These are phyloP conservation scores for Aphanomyces cochlioides DNA, from an alignment of 352 stramenopile genomes.

Conservation along the genomic window DNA sequence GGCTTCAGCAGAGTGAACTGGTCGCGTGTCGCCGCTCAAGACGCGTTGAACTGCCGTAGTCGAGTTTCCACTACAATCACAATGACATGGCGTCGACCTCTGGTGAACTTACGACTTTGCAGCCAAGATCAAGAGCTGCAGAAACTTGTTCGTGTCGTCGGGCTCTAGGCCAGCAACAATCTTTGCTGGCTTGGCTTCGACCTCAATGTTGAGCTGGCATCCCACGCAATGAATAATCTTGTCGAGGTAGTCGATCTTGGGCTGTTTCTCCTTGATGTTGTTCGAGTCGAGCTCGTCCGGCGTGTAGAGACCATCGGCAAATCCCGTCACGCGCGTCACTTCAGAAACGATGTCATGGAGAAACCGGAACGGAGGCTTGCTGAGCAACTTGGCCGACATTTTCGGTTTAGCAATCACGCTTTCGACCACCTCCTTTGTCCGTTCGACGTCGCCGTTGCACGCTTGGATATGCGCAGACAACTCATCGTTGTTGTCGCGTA, in stretches of 20 bases:
- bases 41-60: slow-evolving; percentile 67
- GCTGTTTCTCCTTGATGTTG: slow-evolving; percentile 90
- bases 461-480: slow-evolving; percentile 4
- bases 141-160: slow-evolving; percentile 91
- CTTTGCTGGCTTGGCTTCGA: slow-evolving; percentile 86
- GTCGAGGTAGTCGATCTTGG: slow-evolving; percentile 88
- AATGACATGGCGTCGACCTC: background rate
- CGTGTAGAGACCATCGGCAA: slow-evolving; percentile 79
- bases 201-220: slow-evolving; percentile 77
- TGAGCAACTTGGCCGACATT: slow-evolving; percentile 76
- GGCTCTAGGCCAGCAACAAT: slow-evolving; percentile 91
- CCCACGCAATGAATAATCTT: slow-evolving; percentile 90
- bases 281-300: slow-evolving; percentile 87
- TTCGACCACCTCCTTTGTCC: slow-evolving; percentile 68
- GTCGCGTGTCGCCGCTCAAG: slow-evolving; percentile 35
- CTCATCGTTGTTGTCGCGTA: slow-evolving; percentile 35
- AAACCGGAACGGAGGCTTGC: slow-evolving; percentile 86
- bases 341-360: slow-evolving; percentile 82
- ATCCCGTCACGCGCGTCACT: slow-evolving; percentile 72
- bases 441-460: slow-evolving; percentile 57
- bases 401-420: slow-evolving; percentile 82
- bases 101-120: slow-evolving; percentile 36
- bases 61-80: slow-evolving; percentile 54
- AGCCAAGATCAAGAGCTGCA: slow-evolving; percentile 87
- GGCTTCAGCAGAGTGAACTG: slow-evolving; percentile 14